Percentiles rank a stretch among this genome's conserved stretches.
These are phyloP conservation scores for Pseudocercospora fuligena DNA, from an alignment of 2,329 filamentous ascomycete species.

Conservation along the genomic window DNA sequence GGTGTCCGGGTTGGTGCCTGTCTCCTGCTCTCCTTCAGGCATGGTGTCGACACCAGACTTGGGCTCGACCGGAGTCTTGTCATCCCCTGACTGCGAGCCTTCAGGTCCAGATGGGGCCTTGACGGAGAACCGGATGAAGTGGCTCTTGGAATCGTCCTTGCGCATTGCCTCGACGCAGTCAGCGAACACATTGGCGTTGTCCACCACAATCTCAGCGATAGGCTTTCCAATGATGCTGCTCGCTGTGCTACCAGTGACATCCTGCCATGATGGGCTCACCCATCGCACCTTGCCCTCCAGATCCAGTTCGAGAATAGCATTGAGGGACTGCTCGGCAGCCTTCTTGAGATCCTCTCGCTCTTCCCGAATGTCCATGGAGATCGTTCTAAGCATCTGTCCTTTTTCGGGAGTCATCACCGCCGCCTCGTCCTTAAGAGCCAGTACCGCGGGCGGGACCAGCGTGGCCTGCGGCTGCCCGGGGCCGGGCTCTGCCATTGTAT, in stretches of 20 bases:
- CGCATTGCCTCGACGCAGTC: constrained; percentile 87
- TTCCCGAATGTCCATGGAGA: constrained; percentile 89
- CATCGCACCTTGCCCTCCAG: constrained; percentile 89
- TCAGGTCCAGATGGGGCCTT: constrained; percentile 36
- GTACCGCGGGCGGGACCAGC: constrained; percentile 51
- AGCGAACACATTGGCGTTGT: constrained; percentile 78
- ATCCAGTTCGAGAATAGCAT: constrained; percentile 92
- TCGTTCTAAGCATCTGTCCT: constrained; percentile 61
- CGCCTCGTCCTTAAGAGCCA: constrained; percentile 49
- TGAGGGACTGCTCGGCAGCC: constrained; percentile 93
- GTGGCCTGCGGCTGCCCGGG: constrained; percentile 30
- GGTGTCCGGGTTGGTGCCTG: constrained; percentile 16
- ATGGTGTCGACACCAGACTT: constrained; percentile 29
- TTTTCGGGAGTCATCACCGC: constrained; percentile 27
- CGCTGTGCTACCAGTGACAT: constrained; percentile 81
- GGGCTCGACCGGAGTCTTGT: constrained; percentile 37
- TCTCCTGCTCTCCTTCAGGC: constrained; percentile 14
- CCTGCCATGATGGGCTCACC: constrained; percentile 95
- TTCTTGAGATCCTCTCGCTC: constrained; percentile 93
- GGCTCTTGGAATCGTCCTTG: constrained; percentile 89
- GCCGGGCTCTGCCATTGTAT: constrained; percentile 19
- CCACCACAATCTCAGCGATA: constrained; percentile 80
- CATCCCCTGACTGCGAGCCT: constrained; percentile 49
- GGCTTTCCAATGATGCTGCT: constrained; percentile 74
- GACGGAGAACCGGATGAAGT: constrained; percentile 82